A percentile compares a stretch with the other conserved stretches of the same genome.
phyloP scores from a whole-genome alignment of 192 early-diverging fungal genomes.

The Coemansia sp. region DNA sequence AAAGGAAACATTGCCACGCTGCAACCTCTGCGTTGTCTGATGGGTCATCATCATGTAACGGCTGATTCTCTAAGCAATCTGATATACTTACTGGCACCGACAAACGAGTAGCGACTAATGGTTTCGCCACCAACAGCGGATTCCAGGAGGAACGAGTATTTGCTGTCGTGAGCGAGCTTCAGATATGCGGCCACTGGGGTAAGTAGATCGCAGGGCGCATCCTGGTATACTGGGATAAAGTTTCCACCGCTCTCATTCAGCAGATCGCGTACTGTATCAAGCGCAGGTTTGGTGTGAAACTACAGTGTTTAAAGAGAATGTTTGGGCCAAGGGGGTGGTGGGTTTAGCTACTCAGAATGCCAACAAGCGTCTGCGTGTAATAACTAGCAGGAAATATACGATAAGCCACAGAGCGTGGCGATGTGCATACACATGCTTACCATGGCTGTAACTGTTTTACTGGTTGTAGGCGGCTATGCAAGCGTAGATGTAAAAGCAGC shows the following conservation, averaged over 20 bases:
- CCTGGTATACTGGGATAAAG: conserved; percentile 87
- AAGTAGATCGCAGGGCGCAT: conserved; percentile 86
- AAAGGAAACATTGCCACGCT: neutral
- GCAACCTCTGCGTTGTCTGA: neutral
- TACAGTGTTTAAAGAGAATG: conserved; percentile 7
- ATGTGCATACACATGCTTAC: conserved; percentile 7
- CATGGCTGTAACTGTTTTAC: conserved; percentile 1
- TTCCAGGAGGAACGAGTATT: conserved; percentile 95
- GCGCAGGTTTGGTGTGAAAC: conserved; percentile 60
- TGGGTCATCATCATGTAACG: neutral
- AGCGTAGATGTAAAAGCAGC: neutral
- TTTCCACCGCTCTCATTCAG: conserved; percentile 68
- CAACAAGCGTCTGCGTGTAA: neutral
- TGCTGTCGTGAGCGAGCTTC: conserved; percentile 72
- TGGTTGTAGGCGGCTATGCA: neutral
- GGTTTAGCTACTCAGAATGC: neutral
- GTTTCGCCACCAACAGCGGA: conserved; percentile 92
- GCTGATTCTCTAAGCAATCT: neutral
- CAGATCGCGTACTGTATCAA: conserved; percentile 68
- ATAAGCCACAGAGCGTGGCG: neutral
- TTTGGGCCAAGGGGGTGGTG: neutral
- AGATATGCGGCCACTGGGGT: conserved; percentile 97
- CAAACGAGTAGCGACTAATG: conserved; percentile 93
- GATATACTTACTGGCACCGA: conserved; percentile 71
- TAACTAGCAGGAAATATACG: neutral